A percentile compares a stretch with the other conserved stretches of the same genome.
Conservation (phyloP, 2,329 filamentous ascomycete genomes). For the Pseudogymnoascus verrucosus region DNA sequence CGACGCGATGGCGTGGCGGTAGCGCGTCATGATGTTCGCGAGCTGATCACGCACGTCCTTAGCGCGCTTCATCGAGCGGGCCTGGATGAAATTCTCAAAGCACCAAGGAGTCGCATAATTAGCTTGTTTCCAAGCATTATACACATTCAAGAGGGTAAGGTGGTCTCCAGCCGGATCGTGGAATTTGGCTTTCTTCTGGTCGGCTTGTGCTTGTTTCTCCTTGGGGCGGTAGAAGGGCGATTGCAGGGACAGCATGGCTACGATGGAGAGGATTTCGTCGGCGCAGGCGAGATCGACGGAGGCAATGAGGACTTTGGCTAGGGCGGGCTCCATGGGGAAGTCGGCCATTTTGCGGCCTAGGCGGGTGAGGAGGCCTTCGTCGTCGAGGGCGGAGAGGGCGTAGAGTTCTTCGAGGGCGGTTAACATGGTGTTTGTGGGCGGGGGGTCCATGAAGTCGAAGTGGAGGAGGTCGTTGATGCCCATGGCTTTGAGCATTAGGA, state of each 20-base stretch:
- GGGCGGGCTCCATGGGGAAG: conserved; percentile 91
- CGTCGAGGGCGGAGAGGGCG: conserved; percentile 81
- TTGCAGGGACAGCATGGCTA: conserved; percentile 84
- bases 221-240: conserved; percentile 92
- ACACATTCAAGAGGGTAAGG: conserved; percentile 89
- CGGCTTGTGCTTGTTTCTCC: conserved; percentile 92
- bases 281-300: conserved; percentile 83
- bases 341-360: conserved; percentile 96
- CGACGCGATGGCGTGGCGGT: conserved; percentile 72
- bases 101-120: conserved; percentile 85
- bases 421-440: conserved; percentile 95
- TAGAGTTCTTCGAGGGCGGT: conserved; percentile 94
- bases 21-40: conserved; percentile 86
- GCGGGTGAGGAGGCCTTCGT: conserved; percentile 87
- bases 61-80: conserved; percentile 76
- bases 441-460: conserved; percentile 99
- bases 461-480: conserved; percentile 95
- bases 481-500: conserved; percentile 98
- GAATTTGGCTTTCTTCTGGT: conserved; percentile 97
- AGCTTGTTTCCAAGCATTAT: conserved; percentile 89
- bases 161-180: conserved; percentile 93
- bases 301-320: conserved; percentile 84
- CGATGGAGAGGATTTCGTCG: conserved; percentile 89
- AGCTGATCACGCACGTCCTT: conserved; percentile 91
- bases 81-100: conserved; percentile 96